Evolutionary conservation across 2,329 filamentous ascomycete species (phyloP).

Genomic region (Fusarium irregulare): DNA sequence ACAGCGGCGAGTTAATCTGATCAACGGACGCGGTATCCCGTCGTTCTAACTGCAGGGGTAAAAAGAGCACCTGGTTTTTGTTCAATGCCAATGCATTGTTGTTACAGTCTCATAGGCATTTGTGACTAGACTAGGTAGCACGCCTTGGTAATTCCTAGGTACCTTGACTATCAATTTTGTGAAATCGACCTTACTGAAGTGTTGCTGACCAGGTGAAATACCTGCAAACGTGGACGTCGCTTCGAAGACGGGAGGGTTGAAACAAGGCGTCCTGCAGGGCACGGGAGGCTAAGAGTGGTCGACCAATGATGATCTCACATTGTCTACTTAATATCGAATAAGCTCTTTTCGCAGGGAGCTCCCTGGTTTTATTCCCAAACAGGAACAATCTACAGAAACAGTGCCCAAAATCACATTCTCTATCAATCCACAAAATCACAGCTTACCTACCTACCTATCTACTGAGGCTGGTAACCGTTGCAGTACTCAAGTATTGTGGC

Average conservation of each 20-base stretch:
- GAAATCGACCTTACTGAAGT: not conserved
- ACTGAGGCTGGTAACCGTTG: not conserved
- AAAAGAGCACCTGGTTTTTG: not conserved
- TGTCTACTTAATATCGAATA: slow-evolving; percentile 7
- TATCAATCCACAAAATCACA: not conserved
- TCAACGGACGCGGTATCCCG: not conserved
- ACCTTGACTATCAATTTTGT: not conserved
- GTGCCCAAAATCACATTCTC: not conserved
- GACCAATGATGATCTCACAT: slow-evolving; percentile 1
- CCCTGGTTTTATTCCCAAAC: slow-evolving; percentile 3
- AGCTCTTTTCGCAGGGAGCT: slow-evolving; percentile 13
- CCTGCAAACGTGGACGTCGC: not conserved
- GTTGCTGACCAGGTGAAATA: not conserved
- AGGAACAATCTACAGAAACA: not conserved
- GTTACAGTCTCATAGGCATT: not conserved
- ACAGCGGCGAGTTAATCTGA: not conserved
- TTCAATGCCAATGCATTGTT: not conserved
- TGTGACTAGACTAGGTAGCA: not conserved
- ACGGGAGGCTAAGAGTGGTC: not conserved
- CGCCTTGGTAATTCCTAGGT: not conserved
- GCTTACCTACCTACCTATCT: not conserved
- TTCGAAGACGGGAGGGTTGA: slow-evolving; percentile 7
- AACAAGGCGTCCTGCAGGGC: slow-evolving; percentile 20
- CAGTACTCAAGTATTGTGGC: not conserved
- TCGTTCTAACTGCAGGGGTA: slow-evolving; percentile 6